These are phyloP conservation scores for Alternaria brassicicola DNA, from an alignment of 2,329 filamentous ascomycete species.

Conservation along the genomic window DNA sequence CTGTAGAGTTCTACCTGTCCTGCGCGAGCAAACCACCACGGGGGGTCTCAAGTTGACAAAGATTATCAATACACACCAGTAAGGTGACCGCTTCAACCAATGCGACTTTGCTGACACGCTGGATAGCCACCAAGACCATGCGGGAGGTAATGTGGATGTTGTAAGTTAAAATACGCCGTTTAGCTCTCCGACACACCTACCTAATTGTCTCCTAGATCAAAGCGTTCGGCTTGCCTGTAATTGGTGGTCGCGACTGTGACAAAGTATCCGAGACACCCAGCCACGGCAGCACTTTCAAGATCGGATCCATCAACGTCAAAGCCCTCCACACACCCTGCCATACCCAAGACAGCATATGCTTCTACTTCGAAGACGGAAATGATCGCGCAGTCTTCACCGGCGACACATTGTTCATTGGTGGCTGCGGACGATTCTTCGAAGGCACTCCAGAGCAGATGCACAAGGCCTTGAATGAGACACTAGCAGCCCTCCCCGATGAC, in stretches of 20 bases:
- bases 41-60: conserved; percentile 81
- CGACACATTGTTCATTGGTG: conserved; percentile 93
- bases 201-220: conserved; percentile 55
- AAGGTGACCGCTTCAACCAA: conserved; percentile 46
- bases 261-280: conserved; percentile 77
- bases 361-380: conserved; percentile 80
- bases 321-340: conserved; percentile 97
- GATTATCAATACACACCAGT: conserved; percentile 98
- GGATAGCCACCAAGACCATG: conserved; percentile 86
- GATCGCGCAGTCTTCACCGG: conserved; percentile 89
- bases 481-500: conserved; percentile 82
- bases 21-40: conserved; percentile 74
- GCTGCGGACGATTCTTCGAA: conserved; percentile 96
- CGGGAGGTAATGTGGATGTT: conserved; percentile 86
- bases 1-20: conserved; percentile 63
- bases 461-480: conserved; percentile 83
- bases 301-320: conserved; percentile 82
- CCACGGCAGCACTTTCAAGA: conserved; percentile 77
- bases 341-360: conserved; percentile 98
- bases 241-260: conserved; percentile 86
- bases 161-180: conserved; percentile 52
- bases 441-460: conserved; percentile 86
- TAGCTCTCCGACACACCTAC: background rate
- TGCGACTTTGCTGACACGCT: conserved; percentile 8
- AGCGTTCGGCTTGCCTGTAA: conserved; percentile 71